Conservation (phyloP, 768 basidiomycete genomes). For the Pilatotrama ljubarskyi region DNA sequence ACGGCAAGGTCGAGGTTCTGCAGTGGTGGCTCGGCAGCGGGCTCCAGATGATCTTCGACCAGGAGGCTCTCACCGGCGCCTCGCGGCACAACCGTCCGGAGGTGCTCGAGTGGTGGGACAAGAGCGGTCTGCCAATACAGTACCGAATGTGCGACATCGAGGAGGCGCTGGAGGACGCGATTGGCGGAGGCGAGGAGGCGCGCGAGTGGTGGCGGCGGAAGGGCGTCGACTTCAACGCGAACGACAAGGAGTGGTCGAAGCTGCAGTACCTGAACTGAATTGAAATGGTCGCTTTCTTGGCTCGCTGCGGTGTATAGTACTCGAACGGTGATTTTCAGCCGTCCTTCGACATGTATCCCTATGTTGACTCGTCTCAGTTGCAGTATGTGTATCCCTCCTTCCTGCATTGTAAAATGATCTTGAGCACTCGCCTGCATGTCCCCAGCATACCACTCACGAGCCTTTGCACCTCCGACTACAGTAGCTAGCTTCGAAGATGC, state of each 20-base stretch:
- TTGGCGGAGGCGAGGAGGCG: constrained; percentile 74
- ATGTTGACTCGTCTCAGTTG: background rate
- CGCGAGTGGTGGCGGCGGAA: constrained; percentile 80
- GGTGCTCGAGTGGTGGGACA: constrained; percentile 88
- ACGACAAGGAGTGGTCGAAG: constrained; percentile 89
- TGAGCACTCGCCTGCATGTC: background rate
- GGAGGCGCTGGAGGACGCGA: constrained; percentile 86
- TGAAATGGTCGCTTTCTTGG: background rate
- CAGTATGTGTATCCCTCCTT: background rate
- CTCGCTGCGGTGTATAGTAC: background rate
- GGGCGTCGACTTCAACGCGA: constrained; percentile 81
- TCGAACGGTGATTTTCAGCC: background rate
- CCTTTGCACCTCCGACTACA: no score
- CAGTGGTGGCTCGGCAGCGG: constrained; percentile 85
- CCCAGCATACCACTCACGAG: no score
- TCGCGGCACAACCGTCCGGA: constrained; percentile 80
- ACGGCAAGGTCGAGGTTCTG: constrained; percentile 77
- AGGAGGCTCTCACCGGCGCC: constrained; percentile 75
- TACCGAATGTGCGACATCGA: constrained; percentile 92
- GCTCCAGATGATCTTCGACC: constrained; percentile 75
- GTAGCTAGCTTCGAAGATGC: no score
- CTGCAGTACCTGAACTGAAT: constrained; percentile 69
- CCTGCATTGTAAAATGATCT: background rate
- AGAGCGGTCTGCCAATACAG: constrained; percentile 73
- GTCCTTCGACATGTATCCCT: constrained; percentile 7